Evolutionary conservation across 495 filamentous ascomycete genomes (phyloP), one percentile per base, ranked within the genome.

Genomic region (Penicillium canescens): DNA sequence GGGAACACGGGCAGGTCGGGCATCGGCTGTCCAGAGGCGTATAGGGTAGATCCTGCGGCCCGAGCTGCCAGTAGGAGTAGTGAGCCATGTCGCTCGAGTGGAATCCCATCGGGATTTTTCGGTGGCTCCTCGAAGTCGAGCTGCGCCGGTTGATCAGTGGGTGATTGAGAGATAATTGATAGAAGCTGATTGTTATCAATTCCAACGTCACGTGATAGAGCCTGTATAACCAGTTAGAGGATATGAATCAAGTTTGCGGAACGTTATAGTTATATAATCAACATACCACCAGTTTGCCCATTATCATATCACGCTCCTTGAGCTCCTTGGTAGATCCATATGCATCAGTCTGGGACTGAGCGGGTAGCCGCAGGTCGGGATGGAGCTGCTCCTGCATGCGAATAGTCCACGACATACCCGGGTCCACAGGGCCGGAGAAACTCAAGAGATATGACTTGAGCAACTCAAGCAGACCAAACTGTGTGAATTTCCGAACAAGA

Each of bases 391-490:
- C 90, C 51, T 86, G 81, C 61, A 93, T 72, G 50, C 91, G 76
- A n/a, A 83, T 80, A 14, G 89, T 80, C 90, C 84, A 88, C 7
- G 82, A 82, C 80, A 96, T 62, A 61, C 89, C 86, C 62, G 69
- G 82, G 49, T 75, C 84, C 69, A 82, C 84, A 53, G 66, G 82
- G 63, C 76, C 80, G 3, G 68, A 65, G 13, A 82, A 69, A 28
- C 71, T 79, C 53, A 83, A 65, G 16, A 92, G 74, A 57, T 93
- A 98, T 6, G 85, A 82, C 65, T 96, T 94, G 14, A 96, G 64
- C 13, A 96, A 69, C 64, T 94, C 92, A 0, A 92, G 86, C 21
- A 94, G 72, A 60, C 96, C 96, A 42, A 91, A 89, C 58, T 96
- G 89, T 50, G 97, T 70, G 26, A 96, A 78, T 50, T 82, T 87